Evolutionary conservation across 345 rosid species (phyloP).

Genomic region (Acer saccharum): DNA sequence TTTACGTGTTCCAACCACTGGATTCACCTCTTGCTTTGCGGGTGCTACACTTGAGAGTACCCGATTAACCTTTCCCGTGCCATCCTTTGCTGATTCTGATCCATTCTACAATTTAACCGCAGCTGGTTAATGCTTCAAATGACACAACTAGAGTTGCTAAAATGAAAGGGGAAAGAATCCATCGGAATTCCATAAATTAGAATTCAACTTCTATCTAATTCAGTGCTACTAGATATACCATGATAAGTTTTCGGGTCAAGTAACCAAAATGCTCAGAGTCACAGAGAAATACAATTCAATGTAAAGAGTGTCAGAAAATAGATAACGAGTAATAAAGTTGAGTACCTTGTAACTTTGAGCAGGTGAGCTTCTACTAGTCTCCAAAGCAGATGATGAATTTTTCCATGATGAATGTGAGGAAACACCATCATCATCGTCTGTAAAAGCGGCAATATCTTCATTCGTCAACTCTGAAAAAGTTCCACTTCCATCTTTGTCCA

Average conservation of each 20-base stretch:
- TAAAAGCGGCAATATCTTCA: slow-evolving; percentile 70
- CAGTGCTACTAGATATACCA: no score
- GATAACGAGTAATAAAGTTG: slow-evolving; percentile 1
- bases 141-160: slow-evolving; percentile 7
- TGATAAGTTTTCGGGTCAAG: background rate
- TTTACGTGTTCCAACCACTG: background rate
- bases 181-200: slow-evolving; percentile 12
- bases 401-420: slow-evolving; percentile 58
- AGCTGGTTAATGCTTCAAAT: slow-evolving; percentile 11
- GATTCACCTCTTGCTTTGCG: slow-evolving; percentile 25
- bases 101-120: slow-evolving; percentile 37
- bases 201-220: background rate
- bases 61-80: slow-evolving; percentile 21
- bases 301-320: background rate
- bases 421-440: slow-evolving; percentile 75
- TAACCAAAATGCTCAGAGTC: background rate
- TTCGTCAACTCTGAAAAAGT: slow-evolving; percentile 57
- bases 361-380: slow-evolving; percentile 33
- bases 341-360: slow-evolving; percentile 52
- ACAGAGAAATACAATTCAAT: slow-evolving; percentile 1
- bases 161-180: background rate
- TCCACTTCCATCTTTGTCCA: slow-evolving; percentile 59
- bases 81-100: slow-evolving; percentile 27
- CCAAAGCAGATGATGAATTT: slow-evolving; percentile 46
- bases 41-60: slow-evolving; percentile 22